phyloP scores from a whole-genome alignment of 306 rosid species.

The Glycine latifolia region DNA sequence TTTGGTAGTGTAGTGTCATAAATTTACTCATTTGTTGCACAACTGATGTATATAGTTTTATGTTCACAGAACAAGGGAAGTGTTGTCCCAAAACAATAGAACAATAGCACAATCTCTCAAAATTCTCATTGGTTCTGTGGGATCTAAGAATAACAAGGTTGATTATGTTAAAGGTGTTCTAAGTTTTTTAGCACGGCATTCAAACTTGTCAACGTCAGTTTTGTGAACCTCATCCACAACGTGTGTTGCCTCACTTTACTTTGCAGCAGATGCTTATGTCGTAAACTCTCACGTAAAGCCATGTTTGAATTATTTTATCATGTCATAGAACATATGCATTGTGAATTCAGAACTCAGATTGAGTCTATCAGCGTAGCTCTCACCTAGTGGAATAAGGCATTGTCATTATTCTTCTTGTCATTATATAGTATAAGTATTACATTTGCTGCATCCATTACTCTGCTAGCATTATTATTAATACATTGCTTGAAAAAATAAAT shows the following conservation, averaged over 20 bases:
- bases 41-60: conserved; percentile 40
- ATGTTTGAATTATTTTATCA: not conserved
- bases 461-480: not conserved
- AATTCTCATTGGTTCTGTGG: conserved; percentile 86
- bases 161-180: conserved; percentile 73
- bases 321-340: not conserved
- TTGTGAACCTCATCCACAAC: conserved; percentile 89
- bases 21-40: conserved; percentile 40
- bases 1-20: conserved; percentile 19
- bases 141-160: conserved; percentile 95
- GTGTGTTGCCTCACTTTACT: conserved; percentile 80
- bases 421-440: not conserved
- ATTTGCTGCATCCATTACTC: not conserved
- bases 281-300: conserved; percentile 90
- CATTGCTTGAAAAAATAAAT: not conserved
- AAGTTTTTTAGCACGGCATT: conserved; percentile 63
- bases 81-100: conserved; percentile 48
- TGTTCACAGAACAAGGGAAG: conserved; percentile 52
- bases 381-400: not conserved
- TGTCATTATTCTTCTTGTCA: not conserved
- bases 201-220: conserved; percentile 80
- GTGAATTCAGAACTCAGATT: not conserved
- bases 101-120: conserved; percentile 54
- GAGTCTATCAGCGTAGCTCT: not conserved
- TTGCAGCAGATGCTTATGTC: conserved; percentile 92